Base-by-base conservation (phyloP, 2,329 filamentous ascomycete genomes). In the Colletotrichum cordylinicola region DNA sequence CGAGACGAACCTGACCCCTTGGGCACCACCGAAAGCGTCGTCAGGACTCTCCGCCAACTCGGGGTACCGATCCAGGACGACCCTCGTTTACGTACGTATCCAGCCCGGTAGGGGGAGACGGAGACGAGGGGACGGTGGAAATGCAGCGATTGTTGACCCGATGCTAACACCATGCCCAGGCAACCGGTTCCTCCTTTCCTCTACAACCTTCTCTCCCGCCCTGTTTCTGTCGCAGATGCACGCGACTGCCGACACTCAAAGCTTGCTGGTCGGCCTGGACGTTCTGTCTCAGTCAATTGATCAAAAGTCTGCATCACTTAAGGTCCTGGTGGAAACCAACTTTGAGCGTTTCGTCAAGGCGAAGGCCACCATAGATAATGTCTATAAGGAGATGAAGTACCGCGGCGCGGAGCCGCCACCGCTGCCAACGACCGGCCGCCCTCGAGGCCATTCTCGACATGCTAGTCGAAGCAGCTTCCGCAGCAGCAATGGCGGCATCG, bases 311-410 rank as follows among this genome's bases (percentile, higher is more conserved):
- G 97, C 96, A 0, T 98, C 96, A 6, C 90, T 99, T 77, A 99
- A 99, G 83, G 94, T 98, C 13, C 90, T 99, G 21, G 97, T 99
- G 29, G 97, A 99, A 84, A 96, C 95, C 78, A 99, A 99, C 84
- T 99, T 99, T 82, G 98, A 99, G 85, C 94, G 96, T 79, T 99
- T 99, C 87, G 97, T 99, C 72, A 94, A 95, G 78, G 97, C 97
- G 58, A 99, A 99, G 85, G 95, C 96, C 21, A 98, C 96, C 9
- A 98, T 99, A 81, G 97, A 99, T 86, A 98, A 98, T 85, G 97
- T 99, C 68, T 99, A 99, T 86, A 98, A 93, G 77, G 97, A 99
- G 84, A 99, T 99, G 97, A 98, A 91, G 89, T 96, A 88, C 79
- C 89, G 91, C 62, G 92, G 92, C 13, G 87, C 83, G 27, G 91